Base-by-base conservation (phyloP, 192 early-diverging fungal species). In the Mortierella antarctica region DNA sequence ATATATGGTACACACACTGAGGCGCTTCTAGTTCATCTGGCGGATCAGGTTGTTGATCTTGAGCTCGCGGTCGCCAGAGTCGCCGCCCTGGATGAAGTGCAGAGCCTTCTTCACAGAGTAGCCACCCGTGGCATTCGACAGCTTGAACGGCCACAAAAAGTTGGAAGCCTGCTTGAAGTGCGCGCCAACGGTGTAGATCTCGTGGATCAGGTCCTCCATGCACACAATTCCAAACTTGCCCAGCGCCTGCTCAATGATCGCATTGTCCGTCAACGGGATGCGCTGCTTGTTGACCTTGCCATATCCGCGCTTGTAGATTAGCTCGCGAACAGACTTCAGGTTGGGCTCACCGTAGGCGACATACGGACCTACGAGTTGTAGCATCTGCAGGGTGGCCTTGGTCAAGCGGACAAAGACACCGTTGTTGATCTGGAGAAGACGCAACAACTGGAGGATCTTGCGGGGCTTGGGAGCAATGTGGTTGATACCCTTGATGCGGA, bases 401-500 rank as follows among this genome's bases (percentile, higher is more conserved):
- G 95, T 98, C 79, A 98, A 90, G 53, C 91, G 90, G 72, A 99
- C 88, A 84, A 99, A 99, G 84, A 95, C 94, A 80, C 93, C 96
- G 88, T 94, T 93, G 96, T 99, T 98, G 93, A 99, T 99, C 92
- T 97, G 95, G 87, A 94, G 92, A 80, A 99, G 90, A 92, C 97
- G 97, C 82, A 99, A 88, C 76, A 99, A 92, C 89, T 98, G 97
- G 72, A 99, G 91, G 65, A 98, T 95, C 95, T 99, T 99, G 85
- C 96, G 92, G 82, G 98, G 96, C 93, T 99, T 99, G 86, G 97
- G 98, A 42, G 97, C 90, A 75, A 99, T 93, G 90, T 98, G 95
- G 93, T 97, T 98, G 92, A 99, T 97, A 98, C 96, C 97, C 93
- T 98, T 98, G 88, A 98, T 95, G 88, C 98, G 96, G 87, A 99